Base-by-base conservation (phyloP, 352 stramenopile genomes). In the Elongisporangium prolatum region DNA sequence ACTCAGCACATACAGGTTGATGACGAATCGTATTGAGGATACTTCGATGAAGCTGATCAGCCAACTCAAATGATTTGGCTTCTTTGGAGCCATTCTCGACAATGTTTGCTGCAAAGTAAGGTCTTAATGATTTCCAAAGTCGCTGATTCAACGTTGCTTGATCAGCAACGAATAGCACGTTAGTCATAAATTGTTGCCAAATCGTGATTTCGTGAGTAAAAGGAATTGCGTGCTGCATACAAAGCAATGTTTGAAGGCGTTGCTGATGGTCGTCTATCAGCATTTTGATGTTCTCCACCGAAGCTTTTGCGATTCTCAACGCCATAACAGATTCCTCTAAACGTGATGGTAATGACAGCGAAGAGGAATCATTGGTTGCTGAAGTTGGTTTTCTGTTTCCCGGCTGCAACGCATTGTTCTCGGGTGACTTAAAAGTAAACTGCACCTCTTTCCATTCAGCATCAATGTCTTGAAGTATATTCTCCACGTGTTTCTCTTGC, bases 201-300 rank as follows among this genome's bases (percentile, higher is more conserved):
- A 65, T 48, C 1, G 57, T 52, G 6, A 89, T 88, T 7, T 78
- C 64, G 2, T 66, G 34, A 0, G 65, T 57, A 50, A 91, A 89
- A 0, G 80, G 68, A 0, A 65, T 55, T 0, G 74, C 73, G 48
- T 88, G 72, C 2, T 58, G 56, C 56, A 88, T 69, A 22, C 67
- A 83, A 0, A 77, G 72, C 7, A 89, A 58, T 0, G 69, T 64
- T 55, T 88, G 77, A 10, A 89, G 58, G 0, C 75, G 63, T 50
- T 80, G 50, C 2, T 82, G 62, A 53, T 90, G 84, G 14, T 93
- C 84, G 21, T 92, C 76, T 6, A 85, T 60, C 7, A 91, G 52
- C 28, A 67, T 56, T 22, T 82, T 60, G 17, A 89, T 68, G 1
- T 71, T 67, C 50, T 84, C 73, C 0, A 85, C 61, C 18, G 54